These are phyloP conservation scores for Fusarium sp. DNA, from an alignment of 2,329 filamentous ascomycete species.

Conservation along the genomic window DNA sequence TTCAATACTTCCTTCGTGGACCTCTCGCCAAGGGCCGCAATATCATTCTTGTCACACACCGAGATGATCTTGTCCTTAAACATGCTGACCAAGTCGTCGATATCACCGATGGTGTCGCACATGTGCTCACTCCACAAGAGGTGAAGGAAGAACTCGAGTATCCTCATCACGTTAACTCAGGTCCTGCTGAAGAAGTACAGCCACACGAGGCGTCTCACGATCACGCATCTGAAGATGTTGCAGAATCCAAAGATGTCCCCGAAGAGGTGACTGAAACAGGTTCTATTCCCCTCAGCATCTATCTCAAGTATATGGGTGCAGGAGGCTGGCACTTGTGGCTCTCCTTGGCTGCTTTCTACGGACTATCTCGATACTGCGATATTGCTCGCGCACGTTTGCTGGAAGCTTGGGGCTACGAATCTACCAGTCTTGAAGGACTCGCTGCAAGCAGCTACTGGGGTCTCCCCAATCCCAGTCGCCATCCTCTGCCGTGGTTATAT, in stretches of 20 bases:
- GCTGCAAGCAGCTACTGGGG: constrained; percentile 46
- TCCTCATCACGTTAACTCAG: constrained; percentile 52
- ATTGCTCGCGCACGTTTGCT: constrained; percentile 83
- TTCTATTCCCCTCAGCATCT: constrained; percentile 80
- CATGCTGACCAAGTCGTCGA: constrained; percentile 81
- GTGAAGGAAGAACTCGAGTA: constrained; percentile 57
- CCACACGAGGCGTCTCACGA: constrained; percentile 50
- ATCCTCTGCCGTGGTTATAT: constrained; percentile 81
- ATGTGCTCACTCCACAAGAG: constrained; percentile 61
- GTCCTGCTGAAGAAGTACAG: constrained; percentile 17
- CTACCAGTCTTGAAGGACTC: constrained; percentile 40
- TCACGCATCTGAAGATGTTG: constrained; percentile 47
- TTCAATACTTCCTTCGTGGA: constrained; percentile 72
- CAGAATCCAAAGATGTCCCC: constrained; percentile 46
- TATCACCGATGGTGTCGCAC: constrained; percentile 71
- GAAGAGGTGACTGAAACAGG: constrained; percentile 65
- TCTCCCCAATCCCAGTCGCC: constrained; percentile 72
- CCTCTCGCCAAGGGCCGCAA: constrained; percentile 73
- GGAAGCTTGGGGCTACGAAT: constrained; percentile 84
- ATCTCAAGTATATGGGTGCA: constrained; percentile 87
- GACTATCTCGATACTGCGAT: constrained; percentile 72
- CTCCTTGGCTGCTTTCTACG: constrained; percentile 72
- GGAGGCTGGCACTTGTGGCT: constrained; percentile 82
- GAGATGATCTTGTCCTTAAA: constrained; percentile 81
- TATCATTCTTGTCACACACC: constrained; percentile 83